Evolutionary conservation across 148 eudicot genomes (phyloP).

Genomic region (Amaranthus palmeri): DNA sequence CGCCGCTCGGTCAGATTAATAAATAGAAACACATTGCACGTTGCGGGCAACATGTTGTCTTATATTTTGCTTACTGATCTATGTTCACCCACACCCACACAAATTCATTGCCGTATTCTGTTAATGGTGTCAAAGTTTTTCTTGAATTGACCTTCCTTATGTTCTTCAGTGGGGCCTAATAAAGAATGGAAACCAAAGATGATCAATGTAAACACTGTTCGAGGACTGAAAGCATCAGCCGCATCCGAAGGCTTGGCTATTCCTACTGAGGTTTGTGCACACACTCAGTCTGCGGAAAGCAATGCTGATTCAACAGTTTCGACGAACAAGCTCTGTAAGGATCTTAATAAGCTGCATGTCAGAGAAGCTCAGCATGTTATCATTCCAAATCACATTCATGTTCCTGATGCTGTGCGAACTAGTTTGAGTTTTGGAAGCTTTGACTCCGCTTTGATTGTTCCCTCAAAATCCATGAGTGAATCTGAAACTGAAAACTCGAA

Average conservation of each 20-base stretch:
- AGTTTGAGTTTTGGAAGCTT: conserved; percentile 86
- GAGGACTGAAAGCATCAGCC: conserved; percentile 33
- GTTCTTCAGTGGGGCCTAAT: conserved; percentile 39
- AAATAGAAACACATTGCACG: background rate
- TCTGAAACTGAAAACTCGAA: conserved; percentile 33
- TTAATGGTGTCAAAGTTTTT: background rate
- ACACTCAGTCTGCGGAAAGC: conserved; percentile 24
- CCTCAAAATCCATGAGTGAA: conserved; percentile 25
- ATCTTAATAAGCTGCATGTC: conserved; percentile 48
- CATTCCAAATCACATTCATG: conserved; percentile 77
- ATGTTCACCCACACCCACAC: no score
- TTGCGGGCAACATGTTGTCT: background rate
- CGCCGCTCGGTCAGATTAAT: background rate
- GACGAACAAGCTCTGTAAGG: conserved; percentile 40
- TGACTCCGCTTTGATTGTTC: conserved; percentile 52
- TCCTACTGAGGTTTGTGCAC: conserved; percentile 29
- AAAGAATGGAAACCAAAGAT: conserved; percentile 89
- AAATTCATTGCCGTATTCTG: background rate
- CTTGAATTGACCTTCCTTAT: background rate
- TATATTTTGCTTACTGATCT: background rate
- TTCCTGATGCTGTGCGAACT: conserved; percentile 71
- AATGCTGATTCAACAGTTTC: conserved; percentile 36
- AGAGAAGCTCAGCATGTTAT: conserved; percentile 64
- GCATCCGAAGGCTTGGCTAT: conserved; percentile 34
- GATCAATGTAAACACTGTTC: conserved; percentile 36